phyloP scores from a whole-genome alignment of 2,329 filamentous ascomycete genomes.

The Curvularia sp. region DNA sequence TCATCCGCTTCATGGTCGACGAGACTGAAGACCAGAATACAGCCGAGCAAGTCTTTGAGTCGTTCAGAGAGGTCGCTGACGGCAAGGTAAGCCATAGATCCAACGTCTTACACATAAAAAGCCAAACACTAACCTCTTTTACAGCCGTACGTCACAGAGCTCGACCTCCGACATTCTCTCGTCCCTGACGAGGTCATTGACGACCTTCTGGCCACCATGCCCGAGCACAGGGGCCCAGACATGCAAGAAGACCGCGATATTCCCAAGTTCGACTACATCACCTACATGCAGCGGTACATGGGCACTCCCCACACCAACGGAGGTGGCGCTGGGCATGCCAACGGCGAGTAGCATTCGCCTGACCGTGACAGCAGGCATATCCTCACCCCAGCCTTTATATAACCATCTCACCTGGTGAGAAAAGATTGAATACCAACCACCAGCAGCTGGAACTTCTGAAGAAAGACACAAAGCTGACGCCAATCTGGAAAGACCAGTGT shows the following conservation, averaged over 20 bases:
- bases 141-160: conserved; percentile 92
- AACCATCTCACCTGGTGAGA: conserved; percentile 1
- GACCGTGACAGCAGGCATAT: conserved; percentile 18
- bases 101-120: background rate
- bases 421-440: conserved; percentile 9
- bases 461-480: background rate
- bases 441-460: background rate
- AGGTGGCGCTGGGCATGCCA: conserved; percentile 30
- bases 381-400: conserved; percentile 29
- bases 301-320: conserved; percentile 36
- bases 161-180: conserved; percentile 91
- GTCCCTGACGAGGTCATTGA: conserved; percentile 98
- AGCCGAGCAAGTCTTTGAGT: conserved; percentile 97
- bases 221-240: conserved; percentile 81
- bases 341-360: conserved; percentile 31
- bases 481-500: background rate
- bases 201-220: conserved; percentile 86
- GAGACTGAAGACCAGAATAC: conserved; percentile 99
- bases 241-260: conserved; percentile 82
- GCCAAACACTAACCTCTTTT: conserved; percentile 16
- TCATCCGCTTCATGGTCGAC: conserved; percentile 99
- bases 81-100: conserved; percentile 70
- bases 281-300: conserved; percentile 84
- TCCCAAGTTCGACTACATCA: conserved; percentile 94
- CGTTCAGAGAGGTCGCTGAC: conserved; percentile 95